Evolutionary conservation across 2,329 filamentous ascomycete genomes (phyloP).

Genomic region (Amesomyces nigricolor): DNA sequence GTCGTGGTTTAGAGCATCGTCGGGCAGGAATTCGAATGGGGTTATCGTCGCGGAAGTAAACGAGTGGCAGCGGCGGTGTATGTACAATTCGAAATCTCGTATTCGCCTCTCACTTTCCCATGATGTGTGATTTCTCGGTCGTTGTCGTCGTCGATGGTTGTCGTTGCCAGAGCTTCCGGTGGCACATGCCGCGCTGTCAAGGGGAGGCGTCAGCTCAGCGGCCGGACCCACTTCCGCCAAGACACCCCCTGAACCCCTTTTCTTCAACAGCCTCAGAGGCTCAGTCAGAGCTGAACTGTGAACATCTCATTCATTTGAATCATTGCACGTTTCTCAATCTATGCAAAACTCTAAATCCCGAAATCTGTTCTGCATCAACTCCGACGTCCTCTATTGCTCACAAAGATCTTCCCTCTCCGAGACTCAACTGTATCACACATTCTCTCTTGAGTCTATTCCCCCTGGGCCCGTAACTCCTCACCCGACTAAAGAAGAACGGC

Average conservation of each 20-base stretch:
- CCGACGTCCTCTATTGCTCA: neutral
- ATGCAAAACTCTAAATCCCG: neutral
- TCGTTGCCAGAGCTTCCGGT: neutral
- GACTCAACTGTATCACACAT: neutral
- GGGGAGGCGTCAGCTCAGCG: neutral
- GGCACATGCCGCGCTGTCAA: neutral
- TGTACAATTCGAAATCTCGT: neutral
- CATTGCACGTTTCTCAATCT: neutral
- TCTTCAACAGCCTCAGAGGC: neutral
- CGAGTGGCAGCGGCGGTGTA: neutral
- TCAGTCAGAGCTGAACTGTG: neutral
- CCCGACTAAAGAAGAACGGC: slow-evolving; percentile 62
- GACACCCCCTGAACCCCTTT: slow-evolving; percentile 11
- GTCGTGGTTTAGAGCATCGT: neutral
- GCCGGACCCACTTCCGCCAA: neutral
- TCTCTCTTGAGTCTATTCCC: slow-evolving; percentile 30
- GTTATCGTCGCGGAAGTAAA: neutral
- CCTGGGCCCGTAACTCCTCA: slow-evolving; percentile 52
- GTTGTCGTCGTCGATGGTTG: neutral
- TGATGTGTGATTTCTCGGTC: neutral
- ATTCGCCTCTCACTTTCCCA: neutral
- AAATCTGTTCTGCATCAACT: too few relatives aligned
- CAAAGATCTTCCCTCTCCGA: neutral
- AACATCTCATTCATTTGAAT: neutral
- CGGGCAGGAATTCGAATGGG: neutral